Base-by-base conservation (phyloP, 495 filamentous ascomycete genomes). In the Xylaria cubensis region DNA sequence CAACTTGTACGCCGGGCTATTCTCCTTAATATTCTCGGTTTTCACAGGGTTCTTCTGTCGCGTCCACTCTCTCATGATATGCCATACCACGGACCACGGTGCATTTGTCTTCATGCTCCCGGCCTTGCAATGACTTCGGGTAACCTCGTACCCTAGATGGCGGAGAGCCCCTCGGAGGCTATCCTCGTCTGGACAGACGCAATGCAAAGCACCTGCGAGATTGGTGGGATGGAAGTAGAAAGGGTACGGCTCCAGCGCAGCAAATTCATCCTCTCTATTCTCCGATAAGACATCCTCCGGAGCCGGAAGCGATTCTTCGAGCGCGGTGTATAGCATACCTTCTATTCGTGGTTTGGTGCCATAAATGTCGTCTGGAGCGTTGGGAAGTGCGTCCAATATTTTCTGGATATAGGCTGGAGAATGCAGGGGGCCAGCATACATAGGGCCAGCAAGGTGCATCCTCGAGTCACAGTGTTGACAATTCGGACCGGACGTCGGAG, bases 81-180 rank as follows among this genome's bases (percentile, higher is more conserved):
- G 92, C 96, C 96, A 98, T 55, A 98, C 86, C 3, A 93, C 88
- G 3, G 82, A 83, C 94, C 94, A 98, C 0, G 93, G 91, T 13
- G 96, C 96, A 80, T 97, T 90, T 0, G 97, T 98, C 79, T 92
- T 93, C 73, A 98, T 89, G 70, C 90, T 93, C n/a, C 94, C 95
- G 0, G 92, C 87, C 74, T 94, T 95, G 67, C 92, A 90, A 76
- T 99, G 96, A 70, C 91, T 95, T 69, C 95, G 88, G 1, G 92
- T 92, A 13, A 90, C 90, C 53, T 88, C 86, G 77, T 97, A 98
- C 15, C 95, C 96, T 1, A 95, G 85, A 50, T 91, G 86, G 12
- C 87, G 85, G 17, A 99, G 83, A 8, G 96, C 96, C 34, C 96
- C 96, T 56, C 92, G 88, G 68, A 99, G 81, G 26, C 88, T 86